Evolutionary conservation across 2,329 filamentous ascomycete genomes (phyloP).

Genomic region (Colletotrichum coccodes): DNA sequence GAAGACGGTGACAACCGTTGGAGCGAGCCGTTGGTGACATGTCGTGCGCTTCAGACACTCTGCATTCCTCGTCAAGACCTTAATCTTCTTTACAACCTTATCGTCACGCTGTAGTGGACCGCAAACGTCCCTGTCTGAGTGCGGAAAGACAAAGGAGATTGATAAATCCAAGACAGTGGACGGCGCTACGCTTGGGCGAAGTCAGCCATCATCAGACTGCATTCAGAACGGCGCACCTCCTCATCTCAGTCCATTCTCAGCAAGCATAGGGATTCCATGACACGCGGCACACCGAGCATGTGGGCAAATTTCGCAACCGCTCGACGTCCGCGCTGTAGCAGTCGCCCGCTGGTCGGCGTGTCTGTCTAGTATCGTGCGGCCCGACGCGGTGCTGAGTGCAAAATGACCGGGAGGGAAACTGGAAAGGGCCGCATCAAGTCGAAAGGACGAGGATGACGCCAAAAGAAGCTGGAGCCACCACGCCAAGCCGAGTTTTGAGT

Average conservation of each 20-base stretch:
- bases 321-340: neutral
- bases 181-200: slow-evolving; percentile 4
- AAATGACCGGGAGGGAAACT: neutral
- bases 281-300: neutral
- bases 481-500: slow-evolving; percentile 17
- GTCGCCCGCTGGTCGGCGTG: neutral
- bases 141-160: slow-evolving; percentile 27
- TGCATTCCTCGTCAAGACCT: slow-evolving; percentile 10
- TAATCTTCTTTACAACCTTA: slow-evolving; percentile 5
- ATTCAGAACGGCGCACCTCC: slow-evolving; percentile 8
- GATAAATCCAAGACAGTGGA: slow-evolving; percentile 21
- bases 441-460: neutral
- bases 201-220: slow-evolving; percentile 19
- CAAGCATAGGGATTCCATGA: neutral
- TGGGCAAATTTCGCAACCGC: slow-evolving; percentile 1
- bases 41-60: slow-evolving; percentile 17
- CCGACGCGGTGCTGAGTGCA: neutral
- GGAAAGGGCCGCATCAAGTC: neutral
- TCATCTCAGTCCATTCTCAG: slow-evolving; percentile 30
- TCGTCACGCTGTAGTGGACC: neutral
- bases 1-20: neutral
- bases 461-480: neutral
- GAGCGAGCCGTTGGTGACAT: slow-evolving; percentile 9
- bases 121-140: slow-evolving; percentile 21
- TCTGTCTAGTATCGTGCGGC: neutral